phyloP scores from a whole-genome alignment of 163 green algal species.

The Trebouxiophyceae sp. region DNA sequence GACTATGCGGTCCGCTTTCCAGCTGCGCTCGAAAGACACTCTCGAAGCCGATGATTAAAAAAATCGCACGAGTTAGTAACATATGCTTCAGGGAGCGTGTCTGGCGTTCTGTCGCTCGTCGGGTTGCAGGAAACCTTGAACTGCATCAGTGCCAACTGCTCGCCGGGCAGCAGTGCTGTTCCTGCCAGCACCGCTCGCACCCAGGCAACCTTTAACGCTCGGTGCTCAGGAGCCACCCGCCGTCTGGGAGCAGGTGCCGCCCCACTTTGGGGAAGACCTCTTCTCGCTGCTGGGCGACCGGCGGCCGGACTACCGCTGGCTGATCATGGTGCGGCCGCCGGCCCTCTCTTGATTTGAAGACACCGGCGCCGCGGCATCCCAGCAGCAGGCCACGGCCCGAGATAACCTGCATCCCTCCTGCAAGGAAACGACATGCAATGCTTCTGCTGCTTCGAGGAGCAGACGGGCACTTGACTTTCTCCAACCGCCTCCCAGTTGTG shows the following conservation, averaged over 20 bases:
- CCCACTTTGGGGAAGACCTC: conserved; percentile 73
- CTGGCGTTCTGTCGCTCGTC: neutral
- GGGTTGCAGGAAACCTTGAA: neutral
- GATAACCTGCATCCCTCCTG: no score
- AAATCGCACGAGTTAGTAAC: neutral
- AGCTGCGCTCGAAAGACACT: no score
- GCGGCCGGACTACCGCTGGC: conserved; percentile 85
- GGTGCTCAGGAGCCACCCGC: neutral
- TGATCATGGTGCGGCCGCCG: conserved; percentile 86
- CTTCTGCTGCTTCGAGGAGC: no score
- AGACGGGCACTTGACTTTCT: no score
- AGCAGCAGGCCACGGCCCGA: no score
- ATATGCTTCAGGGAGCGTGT: neutral
- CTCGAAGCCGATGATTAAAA: no score
- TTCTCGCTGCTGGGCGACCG: conserved; percentile 73
- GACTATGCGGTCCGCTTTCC: conserved; percentile 80
- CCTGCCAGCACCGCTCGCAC: no score
- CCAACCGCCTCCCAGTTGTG: no score
- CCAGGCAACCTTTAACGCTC: neutral
- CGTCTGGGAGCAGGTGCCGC: conserved; percentile 22
- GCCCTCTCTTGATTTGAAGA: no score
- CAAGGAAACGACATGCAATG: no score
- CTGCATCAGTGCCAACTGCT: neutral
- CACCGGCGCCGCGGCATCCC: no score
- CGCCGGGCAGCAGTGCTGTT: neutral